Conservation (phyloP, 306 rosid species). For the Prunus salicina region DNA sequence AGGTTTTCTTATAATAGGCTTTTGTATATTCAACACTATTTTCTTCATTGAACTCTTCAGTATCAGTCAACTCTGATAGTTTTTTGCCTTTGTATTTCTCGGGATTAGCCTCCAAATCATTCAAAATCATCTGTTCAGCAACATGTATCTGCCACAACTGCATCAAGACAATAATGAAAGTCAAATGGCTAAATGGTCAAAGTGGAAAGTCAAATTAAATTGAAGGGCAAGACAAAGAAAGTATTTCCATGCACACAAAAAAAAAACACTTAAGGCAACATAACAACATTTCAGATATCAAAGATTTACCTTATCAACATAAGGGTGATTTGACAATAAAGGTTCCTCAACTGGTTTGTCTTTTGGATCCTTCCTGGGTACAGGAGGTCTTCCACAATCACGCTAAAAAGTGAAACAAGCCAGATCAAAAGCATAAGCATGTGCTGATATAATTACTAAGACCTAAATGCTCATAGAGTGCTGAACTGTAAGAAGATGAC, state of each 20-base stretch:
- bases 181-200: conserved; percentile 10
- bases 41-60: conserved; percentile 74
- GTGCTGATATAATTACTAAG: background rate
- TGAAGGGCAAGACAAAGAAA: background rate
- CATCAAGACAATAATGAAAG: conserved; percentile 14
- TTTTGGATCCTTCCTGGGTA: conserved; percentile 84
- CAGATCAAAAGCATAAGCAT: conserved; percentile 19
- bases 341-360: conserved; percentile 87
- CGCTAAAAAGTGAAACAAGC: conserved; percentile 50
- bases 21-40: conserved; percentile 63
- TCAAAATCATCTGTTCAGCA: conserved; percentile 89
- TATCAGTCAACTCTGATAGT: conserved; percentile 63
- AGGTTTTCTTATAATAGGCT: conserved; percentile 61
- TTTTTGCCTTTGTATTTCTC: conserved; percentile 74
- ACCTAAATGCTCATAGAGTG: background rate
- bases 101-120: conserved; percentile 75
- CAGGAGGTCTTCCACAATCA: conserved; percentile 86
- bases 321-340: conserved; percentile 87
- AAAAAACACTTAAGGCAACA: background rate
- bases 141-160: conserved; percentile 97
- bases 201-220: background rate
- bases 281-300: conserved; percentile 10
- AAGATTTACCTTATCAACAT: conserved; percentile 70
- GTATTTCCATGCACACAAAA: background rate
- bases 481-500: conserved; percentile 9